A percentile compares a stretch with the other conserved stretches of the same genome.
Evolutionary conservation across 1,139 yeast species (phyloP).

Genomic region (Taiozyma sp.): DNA sequence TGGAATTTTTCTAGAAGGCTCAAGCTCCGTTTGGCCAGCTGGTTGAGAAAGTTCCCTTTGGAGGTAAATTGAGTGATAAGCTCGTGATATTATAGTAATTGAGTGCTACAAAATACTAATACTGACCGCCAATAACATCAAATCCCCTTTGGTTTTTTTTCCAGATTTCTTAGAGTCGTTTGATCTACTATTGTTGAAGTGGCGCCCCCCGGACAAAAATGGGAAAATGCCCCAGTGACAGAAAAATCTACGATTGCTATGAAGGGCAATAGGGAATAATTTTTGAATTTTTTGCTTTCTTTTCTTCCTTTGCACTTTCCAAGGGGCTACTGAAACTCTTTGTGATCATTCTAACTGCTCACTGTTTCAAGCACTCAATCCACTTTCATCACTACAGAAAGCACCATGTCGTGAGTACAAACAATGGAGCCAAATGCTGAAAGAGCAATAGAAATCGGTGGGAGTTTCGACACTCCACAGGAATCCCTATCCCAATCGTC

Average conservation of each 20-base stretch:
- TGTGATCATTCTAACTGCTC: background rate
- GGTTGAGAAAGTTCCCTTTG: background rate
- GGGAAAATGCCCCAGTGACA: background rate
- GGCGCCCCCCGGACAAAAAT: background rate
- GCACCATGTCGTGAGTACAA: conserved; percentile 5
- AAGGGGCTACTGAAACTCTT: background rate
- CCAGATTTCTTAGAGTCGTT: background rate
- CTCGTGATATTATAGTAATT: background rate
- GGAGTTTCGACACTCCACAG: background rate
- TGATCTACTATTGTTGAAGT: background rate
- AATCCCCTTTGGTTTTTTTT: background rate
- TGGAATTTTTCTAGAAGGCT: background rate
- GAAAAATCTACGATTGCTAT: background rate
- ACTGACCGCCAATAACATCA: background rate
- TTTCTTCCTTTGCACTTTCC: background rate
- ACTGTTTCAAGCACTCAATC: background rate
- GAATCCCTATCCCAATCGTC: background rate
- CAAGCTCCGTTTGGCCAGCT: background rate
- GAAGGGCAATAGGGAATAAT: background rate
- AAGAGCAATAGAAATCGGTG: background rate
- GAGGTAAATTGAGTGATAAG: background rate
- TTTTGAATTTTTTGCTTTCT: background rate
- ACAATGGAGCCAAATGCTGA: background rate
- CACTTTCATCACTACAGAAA: background rate
- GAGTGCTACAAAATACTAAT: background rate